Evolutionary conservation across 148 eudicot species (phyloP).

Genomic region (Rheum nobile): DNA sequence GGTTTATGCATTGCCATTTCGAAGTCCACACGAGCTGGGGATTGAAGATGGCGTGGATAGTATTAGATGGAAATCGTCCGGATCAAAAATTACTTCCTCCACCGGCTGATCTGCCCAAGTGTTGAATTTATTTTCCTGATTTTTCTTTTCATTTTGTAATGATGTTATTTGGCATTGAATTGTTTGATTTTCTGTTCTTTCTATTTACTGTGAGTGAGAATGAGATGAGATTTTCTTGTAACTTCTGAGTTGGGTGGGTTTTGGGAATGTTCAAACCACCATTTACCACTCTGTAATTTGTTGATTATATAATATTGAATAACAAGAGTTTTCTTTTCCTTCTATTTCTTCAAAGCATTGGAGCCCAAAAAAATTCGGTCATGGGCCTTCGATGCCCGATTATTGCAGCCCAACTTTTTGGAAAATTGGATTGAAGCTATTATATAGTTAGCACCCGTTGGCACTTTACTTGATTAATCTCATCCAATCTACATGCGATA

Average conservation of each 20-base stretch:
- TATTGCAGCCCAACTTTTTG: neutral
- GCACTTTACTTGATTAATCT: too few species aligned
- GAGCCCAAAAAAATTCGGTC: neutral
- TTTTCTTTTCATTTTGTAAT: neutral
- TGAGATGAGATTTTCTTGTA: neutral
- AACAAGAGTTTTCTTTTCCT: neutral
- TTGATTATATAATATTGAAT: neutral
- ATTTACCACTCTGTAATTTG: neutral
- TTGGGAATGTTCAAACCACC: neutral
- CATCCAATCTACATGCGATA: too few species aligned
- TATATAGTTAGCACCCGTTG: too few species aligned
- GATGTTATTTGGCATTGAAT: neutral
- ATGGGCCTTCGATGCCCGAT: neutral
- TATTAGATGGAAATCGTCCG: conserved; percentile 32
- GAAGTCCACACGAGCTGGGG: conserved; percentile 75
- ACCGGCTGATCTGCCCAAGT: conserved; percentile 47
- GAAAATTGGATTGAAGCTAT: neutral
- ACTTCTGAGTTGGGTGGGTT: neutral
- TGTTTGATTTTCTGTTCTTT: neutral
- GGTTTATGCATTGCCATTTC: conserved; percentile 67
- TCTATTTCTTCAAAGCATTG: neutral
- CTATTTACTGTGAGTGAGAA: neutral
- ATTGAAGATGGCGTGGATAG: conserved; percentile 62
- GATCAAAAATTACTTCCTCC: conserved; percentile 52
- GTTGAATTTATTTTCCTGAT: conserved; percentile 15